phyloP scores from a whole-genome alignment of 805 yeast species.

The Cyberlindnera subsufficiens region DNA sequence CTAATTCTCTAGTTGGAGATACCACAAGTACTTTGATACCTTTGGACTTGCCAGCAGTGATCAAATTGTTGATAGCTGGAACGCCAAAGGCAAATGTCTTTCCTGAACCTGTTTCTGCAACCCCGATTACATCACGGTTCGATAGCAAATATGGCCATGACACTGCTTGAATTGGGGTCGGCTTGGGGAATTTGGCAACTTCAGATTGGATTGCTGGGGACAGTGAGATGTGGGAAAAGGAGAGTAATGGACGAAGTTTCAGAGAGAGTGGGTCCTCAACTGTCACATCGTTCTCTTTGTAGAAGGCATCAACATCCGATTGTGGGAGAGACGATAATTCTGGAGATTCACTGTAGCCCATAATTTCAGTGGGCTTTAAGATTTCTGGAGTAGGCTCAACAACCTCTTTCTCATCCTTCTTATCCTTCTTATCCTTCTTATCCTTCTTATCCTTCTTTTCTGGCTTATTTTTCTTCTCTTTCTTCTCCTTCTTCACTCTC shows the following conservation, averaged over 20 bases:
- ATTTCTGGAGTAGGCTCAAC: constrained; percentile 25
- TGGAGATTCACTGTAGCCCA: constrained; percentile 32
- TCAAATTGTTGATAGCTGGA: constrained; percentile 80
- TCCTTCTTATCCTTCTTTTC: constrained; percentile 18
- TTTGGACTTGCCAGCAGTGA: constrained; percentile 25
- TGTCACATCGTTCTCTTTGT: constrained; percentile 66
- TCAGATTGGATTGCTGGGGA: constrained; percentile 52
- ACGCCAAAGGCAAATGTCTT: constrained; percentile 97
- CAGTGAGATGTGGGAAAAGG: constrained; percentile 57
- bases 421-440: constrained; percentile 17
- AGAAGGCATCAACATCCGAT: constrained; percentile 55
- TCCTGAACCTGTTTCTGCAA: constrained; percentile 98
- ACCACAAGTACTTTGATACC: constrained; percentile 76
- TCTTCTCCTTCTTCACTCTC: constrained; percentile 25
- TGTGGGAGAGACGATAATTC: constrained; percentile 38
- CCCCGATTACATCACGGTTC: constrained; percentile 87
- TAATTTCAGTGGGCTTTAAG: constrained; percentile 1
- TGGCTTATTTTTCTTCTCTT: constrained; percentile 34
- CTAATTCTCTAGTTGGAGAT: constrained; percentile 97
- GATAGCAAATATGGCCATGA: constrained; percentile 88
- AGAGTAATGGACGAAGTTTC: constrained; percentile 61
- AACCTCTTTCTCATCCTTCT: constrained; percentile 28
- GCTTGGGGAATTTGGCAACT: constrained; percentile 71
- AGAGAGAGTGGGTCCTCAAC: constrained; percentile 60
- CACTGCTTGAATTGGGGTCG: constrained; percentile 93